A percentile compares a stretch with the other conserved stretches of the same genome.
Evolutionary conservation across 2,329 filamentous ascomycete species (phyloP).

Genomic region (Trichoderma brevicompactum): DNA sequence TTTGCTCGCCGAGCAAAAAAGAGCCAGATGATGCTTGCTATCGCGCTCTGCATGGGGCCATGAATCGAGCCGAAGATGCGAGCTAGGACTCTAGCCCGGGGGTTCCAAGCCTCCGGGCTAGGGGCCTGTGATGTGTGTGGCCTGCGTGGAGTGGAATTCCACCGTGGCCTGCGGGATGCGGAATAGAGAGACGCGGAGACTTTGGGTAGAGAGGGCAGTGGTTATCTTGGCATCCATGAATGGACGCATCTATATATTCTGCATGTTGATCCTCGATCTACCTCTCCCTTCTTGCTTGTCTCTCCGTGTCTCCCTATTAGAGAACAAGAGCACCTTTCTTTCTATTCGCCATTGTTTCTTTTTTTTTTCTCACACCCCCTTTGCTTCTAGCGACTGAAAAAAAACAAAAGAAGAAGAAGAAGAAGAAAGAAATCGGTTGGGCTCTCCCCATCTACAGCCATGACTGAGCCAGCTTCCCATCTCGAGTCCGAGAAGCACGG

Average conservation of each 20-base stretch:
- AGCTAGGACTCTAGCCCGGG: too few species aligned
- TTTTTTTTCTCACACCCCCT: not conserved
- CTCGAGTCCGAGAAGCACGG: slow-evolving; percentile 34
- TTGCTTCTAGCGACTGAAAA: not conserved
- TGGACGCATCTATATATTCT: not conserved
- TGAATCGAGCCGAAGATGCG: too few species aligned
- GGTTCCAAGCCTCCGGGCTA: too few species aligned
- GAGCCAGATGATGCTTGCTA: too few species aligned
- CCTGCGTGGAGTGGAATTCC: too few species aligned
- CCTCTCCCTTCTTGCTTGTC: not conserved
- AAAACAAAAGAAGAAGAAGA: too few species aligned
- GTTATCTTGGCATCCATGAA: not conserved
- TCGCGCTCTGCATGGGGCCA: too few species aligned
- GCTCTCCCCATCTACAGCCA: slow-evolving; percentile 25
- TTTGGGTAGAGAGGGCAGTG: too few species aligned
- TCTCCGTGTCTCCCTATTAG: not conserved
- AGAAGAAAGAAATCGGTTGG: not conserved
- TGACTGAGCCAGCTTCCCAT: slow-evolving; percentile 35
- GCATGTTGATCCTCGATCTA: not conserved
- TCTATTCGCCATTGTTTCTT: not conserved
- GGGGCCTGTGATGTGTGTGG: too few species aligned
- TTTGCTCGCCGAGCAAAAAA: too few species aligned
- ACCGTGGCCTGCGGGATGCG: too few species aligned
- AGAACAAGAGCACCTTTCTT: not conserved
- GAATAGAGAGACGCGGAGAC: too few species aligned